Evolutionary conservation across 345 rosid species (phyloP), one percentile per base, ranked within the genome.

Genomic region (Mercurialis annua): DNA sequence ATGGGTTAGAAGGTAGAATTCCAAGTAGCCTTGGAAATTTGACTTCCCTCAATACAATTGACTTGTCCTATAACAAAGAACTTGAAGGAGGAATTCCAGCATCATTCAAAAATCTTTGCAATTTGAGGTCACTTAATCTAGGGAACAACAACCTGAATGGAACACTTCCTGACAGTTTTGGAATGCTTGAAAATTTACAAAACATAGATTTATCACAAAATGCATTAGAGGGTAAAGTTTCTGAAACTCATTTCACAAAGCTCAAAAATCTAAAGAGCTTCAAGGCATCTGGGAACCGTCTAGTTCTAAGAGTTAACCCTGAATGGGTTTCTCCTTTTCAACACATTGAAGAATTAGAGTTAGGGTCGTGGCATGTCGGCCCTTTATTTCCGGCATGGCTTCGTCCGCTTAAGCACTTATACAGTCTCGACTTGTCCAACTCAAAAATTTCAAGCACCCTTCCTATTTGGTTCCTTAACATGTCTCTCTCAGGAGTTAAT

Each of bases 171-270:
- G n/a, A n/a, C n/a, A n/a, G n/a, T n/a, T n/a, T n/a, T n/a, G n/a
- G n/a, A n/a, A n/a, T n/a, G n/a, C n/a, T n/a, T n/a, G n/a, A n/a
- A n/a, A n/a, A n/a, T n/a, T n/a, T 79, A 27, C 23, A 52, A 21
- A 10, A 3, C 3, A 1, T 69, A 23, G 12, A 63, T 58, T 24
- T 78, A 5, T 8, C 56, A 47, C 11, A 60, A 2, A 77, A 77
- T 60, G 24, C 0, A 44, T 38, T 73, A 8, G 2, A 72, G 12
- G 80, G 80, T 58, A 50, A 58, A 8, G 76, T 65, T n/a, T 57
- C 59, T 10, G 77, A 72, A 59, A 40, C 36, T 23, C 80, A 69
- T 48, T 64, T 77, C 7, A 53, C 46, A 1, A 77, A 77, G 36
- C 62, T 77, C 34, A 59, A 74, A 4, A 77, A 12, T 14, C 49